Evolutionary conservation across 169 alveolate species (phyloP), one percentile per base, ranked within the genome.

Genomic region (Plasmodium vivax): DNA sequence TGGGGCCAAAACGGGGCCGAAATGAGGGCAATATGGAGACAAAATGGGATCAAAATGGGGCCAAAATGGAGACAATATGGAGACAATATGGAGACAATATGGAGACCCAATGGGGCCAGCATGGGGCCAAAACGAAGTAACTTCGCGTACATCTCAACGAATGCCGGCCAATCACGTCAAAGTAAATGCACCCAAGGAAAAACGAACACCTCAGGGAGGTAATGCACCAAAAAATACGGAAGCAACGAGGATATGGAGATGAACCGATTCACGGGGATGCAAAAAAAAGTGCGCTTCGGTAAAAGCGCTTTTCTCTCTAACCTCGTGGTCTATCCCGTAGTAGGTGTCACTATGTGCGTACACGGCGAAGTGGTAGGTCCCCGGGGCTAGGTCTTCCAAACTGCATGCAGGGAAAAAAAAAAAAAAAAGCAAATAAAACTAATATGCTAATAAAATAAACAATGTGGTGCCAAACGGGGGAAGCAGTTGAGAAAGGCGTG

Each of bases 291-390:
- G 34, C 38, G 19, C 36, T 30, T 23, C n/a, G 7, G 16, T 82
- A 47, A 16, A 45, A 45, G 16, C 68, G 34, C 12, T 82, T 82
- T 43, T 30, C 81, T 34, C 16, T 75, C 38, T 79, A 38, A 87
- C 93, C 72, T 87, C 82, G 74, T 87, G 58, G 62, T 87, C 93
- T 30, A 87, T 34, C 51, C 93, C 93, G 62, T 87, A 87, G 47
- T 77, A 87, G 2, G 87, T 87, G 72, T 87, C 93, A 56, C 47
- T 87, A 38, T 87, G 93, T 51, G 81, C 34, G 34, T 87, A 87
- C 56, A 87, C 45, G 19, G 80, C 30, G 51, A 87, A 87, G 34
- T 77, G n/a, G 41, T 87, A 77, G 27, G 7, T 87, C 34, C 93
- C 93, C 62, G n/a, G 36, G 62, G 54, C 84, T 34, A 87, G 41